These are phyloP conservation scores for Phytophthora ramorum DNA, from an alignment of 352 stramenopile species.

Conservation along the genomic window DNA sequence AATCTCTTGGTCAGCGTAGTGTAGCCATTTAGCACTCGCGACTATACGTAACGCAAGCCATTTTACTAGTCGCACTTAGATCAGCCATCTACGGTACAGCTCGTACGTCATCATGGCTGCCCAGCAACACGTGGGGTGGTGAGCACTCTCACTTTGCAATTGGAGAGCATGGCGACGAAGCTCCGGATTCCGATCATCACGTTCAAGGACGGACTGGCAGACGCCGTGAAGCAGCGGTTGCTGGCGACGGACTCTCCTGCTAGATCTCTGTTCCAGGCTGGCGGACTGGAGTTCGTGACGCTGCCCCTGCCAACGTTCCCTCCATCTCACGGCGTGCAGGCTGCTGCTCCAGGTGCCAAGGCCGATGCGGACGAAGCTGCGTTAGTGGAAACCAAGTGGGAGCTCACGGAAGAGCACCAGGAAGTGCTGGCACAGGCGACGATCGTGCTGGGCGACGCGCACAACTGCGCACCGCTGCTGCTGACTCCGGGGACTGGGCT, in stretches of 20 bases:
- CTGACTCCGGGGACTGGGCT: conserved; percentile 31
- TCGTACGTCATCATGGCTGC: conserved; percentile 52
- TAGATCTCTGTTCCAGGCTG: conserved; percentile 49
- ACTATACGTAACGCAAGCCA: conserved; percentile 18
- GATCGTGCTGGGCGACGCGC: conserved; percentile 60
- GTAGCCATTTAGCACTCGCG: conserved; percentile 22
- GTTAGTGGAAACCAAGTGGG: conserved; percentile 33
- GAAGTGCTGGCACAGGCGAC: conserved; percentile 46
- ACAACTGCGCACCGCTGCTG: conserved; percentile 51
- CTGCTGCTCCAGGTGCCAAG: conserved; percentile 22
- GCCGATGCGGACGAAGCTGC: not conserved
- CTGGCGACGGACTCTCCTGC: conserved; percentile 34
- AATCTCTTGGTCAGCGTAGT: conserved; percentile 1
- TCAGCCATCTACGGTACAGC: conserved; percentile 26
- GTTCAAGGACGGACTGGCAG: conserved; percentile 52
- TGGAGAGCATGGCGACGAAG: conserved; percentile 22
- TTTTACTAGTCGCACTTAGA: conserved; percentile 10
- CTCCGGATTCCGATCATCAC: conserved; percentile 65
- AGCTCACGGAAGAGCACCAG: conserved; percentile 42
- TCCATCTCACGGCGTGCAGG: conserved; percentile 31
- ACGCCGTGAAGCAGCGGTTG: conserved; percentile 46
- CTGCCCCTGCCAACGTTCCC: conserved; percentile 32
- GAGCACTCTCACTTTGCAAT: conserved; percentile 17
- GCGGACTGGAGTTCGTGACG: conserved; percentile 51
- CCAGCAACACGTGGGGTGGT: conserved; percentile 57